Evolutionary conservation across 2,329 filamentous ascomycete genomes (phyloP).

Genomic region (Orbilia javanica): DNA sequence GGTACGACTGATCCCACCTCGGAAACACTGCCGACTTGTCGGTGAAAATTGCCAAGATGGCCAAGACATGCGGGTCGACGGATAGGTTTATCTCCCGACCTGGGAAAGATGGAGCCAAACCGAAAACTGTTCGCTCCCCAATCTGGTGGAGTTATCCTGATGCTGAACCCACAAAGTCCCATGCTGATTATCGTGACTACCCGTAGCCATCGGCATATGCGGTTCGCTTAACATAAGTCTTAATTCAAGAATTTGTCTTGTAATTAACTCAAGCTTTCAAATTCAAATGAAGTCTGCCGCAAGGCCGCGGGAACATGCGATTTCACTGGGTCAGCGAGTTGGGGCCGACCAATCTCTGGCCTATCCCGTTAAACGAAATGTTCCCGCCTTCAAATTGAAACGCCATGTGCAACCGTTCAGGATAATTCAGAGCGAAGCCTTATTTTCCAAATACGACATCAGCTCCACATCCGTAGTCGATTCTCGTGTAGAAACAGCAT

Average conservation of each 20-base stretch:
- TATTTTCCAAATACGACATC: neutral
- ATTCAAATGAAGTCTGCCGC: slow-evolving; percentile 3
- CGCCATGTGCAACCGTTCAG: slow-evolving; percentile 30
- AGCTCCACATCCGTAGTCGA: neutral
- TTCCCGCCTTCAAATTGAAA: neutral
- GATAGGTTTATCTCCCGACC: neutral
- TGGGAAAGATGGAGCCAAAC: neutral
- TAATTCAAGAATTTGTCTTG: neutral
- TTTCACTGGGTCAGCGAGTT: neutral
- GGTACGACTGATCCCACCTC: neutral
- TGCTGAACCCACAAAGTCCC: neutral
- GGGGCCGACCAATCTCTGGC: neutral
- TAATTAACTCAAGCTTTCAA: slow-evolving; percentile 7
- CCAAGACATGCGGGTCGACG: slow-evolving; percentile 23
- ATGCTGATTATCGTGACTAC: neutral
- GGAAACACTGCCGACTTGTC: slow-evolving; percentile 19
- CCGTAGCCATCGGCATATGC: neutral
- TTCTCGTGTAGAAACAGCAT: neutral
- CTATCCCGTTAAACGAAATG: neutral
- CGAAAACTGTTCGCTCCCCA: neutral
- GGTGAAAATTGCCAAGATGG: slow-evolving; percentile 15
- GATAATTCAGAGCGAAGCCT: slow-evolving; percentile 5
- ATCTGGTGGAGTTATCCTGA: neutral
- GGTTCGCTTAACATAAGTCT: slow-evolving; percentile 1
- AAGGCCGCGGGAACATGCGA: neutral